Evolutionary conservation across 345 rosid species (phyloP), one percentile per base, ranked within the genome.

Genomic region (Salix caprea): DNA sequence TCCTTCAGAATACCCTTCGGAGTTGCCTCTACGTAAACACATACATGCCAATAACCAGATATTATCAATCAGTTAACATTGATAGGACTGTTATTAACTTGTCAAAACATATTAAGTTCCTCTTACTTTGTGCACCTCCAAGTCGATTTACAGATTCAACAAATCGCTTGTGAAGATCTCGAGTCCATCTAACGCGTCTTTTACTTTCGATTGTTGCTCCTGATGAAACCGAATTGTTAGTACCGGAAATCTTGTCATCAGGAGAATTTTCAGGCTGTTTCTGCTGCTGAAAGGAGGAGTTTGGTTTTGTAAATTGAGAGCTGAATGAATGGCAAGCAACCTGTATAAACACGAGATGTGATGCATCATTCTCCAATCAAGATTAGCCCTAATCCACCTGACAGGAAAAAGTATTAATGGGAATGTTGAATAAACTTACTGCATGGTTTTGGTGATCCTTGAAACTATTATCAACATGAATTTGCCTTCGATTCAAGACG

Each of bases 1-100:
- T 76, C 72, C 69, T 76, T 84, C 39, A 84, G 78, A 23, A 81
- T 81, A 39, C 77, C 69, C 76, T 84, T 84, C 9, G 87, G 84
- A 50, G 84, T 84, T 32, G 87, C 84, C 69, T 71, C 87, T 81
- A 65, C 64, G 71, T 11, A 62, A 13, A 40, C 28, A 74, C 6
- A 61, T 39, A 74, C 6, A 61, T 39, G 7, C 32, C 32, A 61
- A 34, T 37, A 18, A 19, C n/a, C 14, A 32, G 36, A 65, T 40
- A 44, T 19, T 32, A 69, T 14, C 36, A 2, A 50, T 54, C 26
- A 30, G 15, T 36, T 24, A 21, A 37, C 21, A 24, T 23, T 65
- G 5, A 56, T 19, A 36, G 37, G 37, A 13, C 8, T 5, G 6
- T 21, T 6, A 21, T 16, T n/a, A 14, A 10, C 15, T n/a, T 62